Base-by-base conservation (phyloP, 257 asterid genomes). In the Ilex aquifolium region DNA sequence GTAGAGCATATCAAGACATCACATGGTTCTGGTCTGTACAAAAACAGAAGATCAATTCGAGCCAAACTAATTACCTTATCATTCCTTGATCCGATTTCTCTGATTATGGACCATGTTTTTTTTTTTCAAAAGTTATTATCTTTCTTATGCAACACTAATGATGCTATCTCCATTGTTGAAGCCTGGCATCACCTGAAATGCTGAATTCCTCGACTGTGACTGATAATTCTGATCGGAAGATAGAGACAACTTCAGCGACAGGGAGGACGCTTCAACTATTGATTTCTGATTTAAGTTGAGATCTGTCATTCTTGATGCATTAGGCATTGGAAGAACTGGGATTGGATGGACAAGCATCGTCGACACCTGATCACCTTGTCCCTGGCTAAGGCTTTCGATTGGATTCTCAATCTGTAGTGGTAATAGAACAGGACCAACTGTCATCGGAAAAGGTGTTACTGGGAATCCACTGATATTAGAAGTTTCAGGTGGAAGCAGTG, bases 161-260 rank as follows among this genome's bases (percentile, higher is more conserved):
- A 36, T 36, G 42, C 42, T 36, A 36, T 36, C 42, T 36, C 42
- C 42, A 36, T 36, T 36, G 42, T 36, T 36, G 42, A 36, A 36
- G 42, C 42, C 42, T 36, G 42, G 8, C 42, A 36, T 36, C 42
- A 36, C 42, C 42, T 36, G 42, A 36, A 36, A 36, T 36, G 42
- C 42, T 36, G 42, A 51, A 55, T 69, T 74, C 71, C 75, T 74
- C 17, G 64, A 60, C 13, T 82, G 67, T 56, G 89, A 55, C 67
- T 76, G 94, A 66, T 36, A 36, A 36, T 61, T 76, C 48, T 72
- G 78, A 21, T 78, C 87, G 2, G 77, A 76, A 17, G 93, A 82
- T 44, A 91, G 76, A 4, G 96, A 81, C 30, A 91, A 71, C 72
- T 82, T 71, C 88, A 86, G 57, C 15, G 96, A 87, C 59, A 87